phyloP scores from a whole-genome alignment of 257 asterid species.

The Solanum rostratum region DNA sequence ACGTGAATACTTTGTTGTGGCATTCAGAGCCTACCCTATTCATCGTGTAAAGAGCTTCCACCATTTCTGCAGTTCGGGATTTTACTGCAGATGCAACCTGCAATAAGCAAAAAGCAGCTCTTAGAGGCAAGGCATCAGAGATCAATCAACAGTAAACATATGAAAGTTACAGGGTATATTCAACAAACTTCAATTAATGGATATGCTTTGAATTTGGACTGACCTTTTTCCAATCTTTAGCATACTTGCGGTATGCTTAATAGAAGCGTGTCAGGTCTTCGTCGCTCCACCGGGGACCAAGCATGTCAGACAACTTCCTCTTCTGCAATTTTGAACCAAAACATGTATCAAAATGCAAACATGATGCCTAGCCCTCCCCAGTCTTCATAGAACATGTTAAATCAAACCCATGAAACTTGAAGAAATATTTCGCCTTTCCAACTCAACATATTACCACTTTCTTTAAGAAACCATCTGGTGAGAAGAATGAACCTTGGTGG shows the following conservation, averaged over 20 bases:
- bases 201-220: conserved; percentile 11
- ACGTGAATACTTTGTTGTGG: background rate
- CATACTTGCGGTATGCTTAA: conserved; percentile 72
- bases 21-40: conserved; percentile 12
- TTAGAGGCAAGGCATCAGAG: background rate
- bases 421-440: background rate
- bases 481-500: background rate
- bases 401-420: background rate
- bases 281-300: conserved; percentile 78
- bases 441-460: background rate
- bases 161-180: background rate
- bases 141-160: background rate
- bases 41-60: conserved; percentile 70
- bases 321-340: conserved; percentile 36
- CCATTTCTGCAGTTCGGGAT: conserved; percentile 68
- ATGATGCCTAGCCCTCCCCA: background rate
- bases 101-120: conserved; percentile 2
- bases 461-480: background rate
- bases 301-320: conserved; percentile 65
- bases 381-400: background rate
- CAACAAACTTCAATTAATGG: background rate
- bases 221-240: conserved; percentile 91
- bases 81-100: conserved; percentile 68
- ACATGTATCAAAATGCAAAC: background rate
- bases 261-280: conserved; percentile 77